These are phyloP conservation scores for Lizonia empirigonia DNA, from an alignment of 2,329 filamentous ascomycete species.

Conservation along the genomic window DNA sequence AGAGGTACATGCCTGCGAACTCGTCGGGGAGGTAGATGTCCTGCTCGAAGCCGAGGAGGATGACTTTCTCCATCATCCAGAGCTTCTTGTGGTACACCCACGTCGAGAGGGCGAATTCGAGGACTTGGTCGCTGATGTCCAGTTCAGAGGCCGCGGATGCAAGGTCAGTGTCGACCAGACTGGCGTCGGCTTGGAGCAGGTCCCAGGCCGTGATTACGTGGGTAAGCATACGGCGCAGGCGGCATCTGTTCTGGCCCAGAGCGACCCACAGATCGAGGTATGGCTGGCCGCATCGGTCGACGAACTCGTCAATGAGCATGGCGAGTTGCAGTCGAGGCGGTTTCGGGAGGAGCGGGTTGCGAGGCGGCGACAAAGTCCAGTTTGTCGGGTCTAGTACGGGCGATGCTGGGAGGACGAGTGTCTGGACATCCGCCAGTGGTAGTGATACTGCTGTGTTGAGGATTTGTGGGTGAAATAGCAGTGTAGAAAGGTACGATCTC, in stretches of 20 bases:
- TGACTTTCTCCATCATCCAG: conserved; percentile 81
- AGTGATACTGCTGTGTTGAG: conserved; percentile 72
- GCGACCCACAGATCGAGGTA: conserved; percentile 85
- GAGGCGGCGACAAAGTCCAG: conserved; percentile 70
- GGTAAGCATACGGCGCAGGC: conserved; percentile 85
- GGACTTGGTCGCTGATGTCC: conserved; percentile 52
- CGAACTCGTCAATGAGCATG: conserved; percentile 68
- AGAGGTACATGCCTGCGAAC: conserved; percentile 85
- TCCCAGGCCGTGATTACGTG: conserved; percentile 87
- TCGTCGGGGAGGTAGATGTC: conserved; percentile 88
- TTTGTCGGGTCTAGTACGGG: conserved; percentile 73
- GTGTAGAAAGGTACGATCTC: conserved; percentile 75
- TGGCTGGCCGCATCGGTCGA: conserved; percentile 63
- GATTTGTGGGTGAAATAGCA: conserved; percentile 72
- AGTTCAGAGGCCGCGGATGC: conserved; percentile 44
- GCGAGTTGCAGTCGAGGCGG: conserved; percentile 77
- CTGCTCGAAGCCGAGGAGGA: conserved; percentile 93
- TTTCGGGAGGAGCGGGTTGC: conserved; percentile 57
- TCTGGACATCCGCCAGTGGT: conserved; percentile 79
- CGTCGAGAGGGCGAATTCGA: conserved; percentile 76
- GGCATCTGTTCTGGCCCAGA: conserved; percentile 87
- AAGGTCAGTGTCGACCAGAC: conserved; percentile 58
- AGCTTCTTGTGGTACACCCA: conserved; percentile 93
- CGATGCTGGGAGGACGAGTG: conserved; percentile 74
- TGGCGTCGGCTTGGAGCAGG: conserved; percentile 72